A percentile compares a stretch with the other conserved stretches of the same genome.
Conservation (phyloP, 352 stramenopile species). For the Phytophthora pseudosyringae region DNA sequence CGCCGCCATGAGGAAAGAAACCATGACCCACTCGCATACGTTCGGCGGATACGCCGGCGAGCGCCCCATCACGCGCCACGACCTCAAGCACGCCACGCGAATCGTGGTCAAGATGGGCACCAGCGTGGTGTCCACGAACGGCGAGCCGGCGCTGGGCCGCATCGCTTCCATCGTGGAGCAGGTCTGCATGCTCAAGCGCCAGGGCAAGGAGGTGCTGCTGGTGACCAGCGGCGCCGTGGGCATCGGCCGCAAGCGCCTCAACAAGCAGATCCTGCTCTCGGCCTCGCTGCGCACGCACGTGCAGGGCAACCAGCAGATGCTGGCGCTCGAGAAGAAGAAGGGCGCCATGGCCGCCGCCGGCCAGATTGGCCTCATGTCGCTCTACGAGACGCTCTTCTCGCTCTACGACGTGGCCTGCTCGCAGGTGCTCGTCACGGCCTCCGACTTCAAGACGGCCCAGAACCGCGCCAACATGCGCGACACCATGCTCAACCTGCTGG, state of each 20-base stretch:
- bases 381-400: constrained; percentile 97
- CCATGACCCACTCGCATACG: constrained; percentile 55
- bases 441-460: constrained; percentile 86
- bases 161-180: constrained; percentile 94
- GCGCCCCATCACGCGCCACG: constrained; percentile 65
- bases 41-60: constrained; percentile 41
- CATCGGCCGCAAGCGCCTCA: constrained; percentile 93
- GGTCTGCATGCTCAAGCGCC: constrained; percentile 92
- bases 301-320: constrained; percentile 90
- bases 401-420: constrained; percentile 95
- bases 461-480: constrained; percentile 88
- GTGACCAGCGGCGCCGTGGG: constrained; percentile 93
- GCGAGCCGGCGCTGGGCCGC: constrained; percentile 90
- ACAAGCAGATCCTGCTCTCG: constrained; percentile 94
- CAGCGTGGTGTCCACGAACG: constrained; percentile 94
- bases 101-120: constrained; percentile 97
- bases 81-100: constrained; percentile 82
- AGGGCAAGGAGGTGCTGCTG: constrained; percentile 91
- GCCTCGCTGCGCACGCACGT: constrained; percentile 89
- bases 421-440: constrained; percentile 88
- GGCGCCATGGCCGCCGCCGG: constrained; percentile 91
- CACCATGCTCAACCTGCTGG: constrained; percentile 92
- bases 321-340: constrained; percentile 90
- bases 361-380: constrained; percentile 98
- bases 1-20: constrained; percentile 54